phyloP scores from a whole-genome alignment of 108 stramenopile genomes.

The Seminavis robusta region DNA sequence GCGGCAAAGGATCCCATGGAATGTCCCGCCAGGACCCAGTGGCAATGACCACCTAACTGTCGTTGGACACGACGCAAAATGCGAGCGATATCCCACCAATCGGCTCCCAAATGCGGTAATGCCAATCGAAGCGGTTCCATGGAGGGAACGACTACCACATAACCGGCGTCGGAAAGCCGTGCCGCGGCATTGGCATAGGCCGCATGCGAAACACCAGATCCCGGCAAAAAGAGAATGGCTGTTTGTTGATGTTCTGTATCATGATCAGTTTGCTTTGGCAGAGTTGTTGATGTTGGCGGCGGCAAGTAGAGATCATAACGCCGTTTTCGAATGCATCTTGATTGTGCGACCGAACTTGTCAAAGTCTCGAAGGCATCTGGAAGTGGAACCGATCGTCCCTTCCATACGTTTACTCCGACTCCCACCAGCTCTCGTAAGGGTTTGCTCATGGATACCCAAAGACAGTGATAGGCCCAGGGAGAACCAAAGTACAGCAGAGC shows the following conservation, averaged over 20 bases:
- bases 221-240: slow-evolving; percentile 17
- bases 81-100: not conserved
- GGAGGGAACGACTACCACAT: slow-evolving; percentile 26
- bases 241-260: not conserved
- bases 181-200: slow-evolving; percentile 24
- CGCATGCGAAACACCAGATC: slow-evolving; percentile 17
- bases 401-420: no score
- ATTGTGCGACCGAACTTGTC: no score
- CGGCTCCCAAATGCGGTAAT: slow-evolving; percentile 9
- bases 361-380: no score
- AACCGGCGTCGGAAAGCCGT: slow-evolving; percentile 22
- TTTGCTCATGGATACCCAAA: no score
- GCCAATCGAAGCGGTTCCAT: slow-evolving; percentile 29
- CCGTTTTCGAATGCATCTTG: no score
- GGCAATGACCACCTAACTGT: not conserved
- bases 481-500: no score
- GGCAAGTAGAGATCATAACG: no score
- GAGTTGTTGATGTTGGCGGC: no score
- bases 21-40: slow-evolving; percentile 37
- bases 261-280: no score
- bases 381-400: no score
- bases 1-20: slow-evolving; percentile 38
- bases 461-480: no score
- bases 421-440: no score
- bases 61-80: slow-evolving; percentile 1